A percentile compares a stretch with the other conserved stretches of the same genome.
phyloP scores from a whole-genome alignment of 1,139 yeast genomes.

The Zygoascus hellenicus region DNA sequence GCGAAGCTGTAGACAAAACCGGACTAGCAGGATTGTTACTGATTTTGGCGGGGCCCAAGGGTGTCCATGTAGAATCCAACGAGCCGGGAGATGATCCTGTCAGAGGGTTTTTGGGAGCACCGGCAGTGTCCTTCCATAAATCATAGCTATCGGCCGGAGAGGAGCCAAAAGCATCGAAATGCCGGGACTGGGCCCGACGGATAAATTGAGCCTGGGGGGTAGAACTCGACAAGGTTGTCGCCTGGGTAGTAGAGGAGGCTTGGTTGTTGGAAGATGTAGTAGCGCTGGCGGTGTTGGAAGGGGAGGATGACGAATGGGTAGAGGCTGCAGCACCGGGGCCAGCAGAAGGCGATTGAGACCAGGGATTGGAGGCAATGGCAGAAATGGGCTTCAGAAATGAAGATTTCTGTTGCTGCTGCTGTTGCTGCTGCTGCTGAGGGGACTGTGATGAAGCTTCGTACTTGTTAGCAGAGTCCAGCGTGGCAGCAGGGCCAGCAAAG shows the following conservation, averaged over 20 bases:
- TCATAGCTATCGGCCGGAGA: constrained; percentile 9
- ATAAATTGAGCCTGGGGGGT: not conserved
- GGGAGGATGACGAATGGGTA: constrained; percentile 2
- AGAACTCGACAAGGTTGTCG: not conserved
- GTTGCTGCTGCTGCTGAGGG: not conserved
- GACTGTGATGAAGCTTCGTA: too few relatives aligned
- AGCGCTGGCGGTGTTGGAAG: constrained; percentile 4
- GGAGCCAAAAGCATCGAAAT: constrained; percentile 22
- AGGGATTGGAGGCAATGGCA: constrained; percentile 1
- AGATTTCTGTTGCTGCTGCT: not conserved
- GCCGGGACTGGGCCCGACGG: constrained; percentile 25
- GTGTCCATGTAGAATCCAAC: constrained; percentile 7
- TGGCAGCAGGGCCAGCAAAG: constrained; percentile 2
- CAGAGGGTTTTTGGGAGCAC: not conserved
- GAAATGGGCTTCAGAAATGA: constrained; percentile 4
- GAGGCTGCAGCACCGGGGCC: not conserved
- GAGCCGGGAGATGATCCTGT: constrained; percentile 7
- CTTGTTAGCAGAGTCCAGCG: too few relatives aligned
- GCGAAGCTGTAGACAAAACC: constrained; percentile 7
- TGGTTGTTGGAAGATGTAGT: not conserved
- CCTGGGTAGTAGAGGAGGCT: not conserved
- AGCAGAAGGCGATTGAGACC: constrained; percentile 1
- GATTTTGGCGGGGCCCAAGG: not conserved
- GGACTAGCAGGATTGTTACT: constrained; percentile 7
- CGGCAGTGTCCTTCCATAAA: constrained; percentile 8